These are phyloP conservation scores for Saturnispora ahearnii DNA, from an alignment of 805 yeast species.

Conservation along the genomic window DNA sequence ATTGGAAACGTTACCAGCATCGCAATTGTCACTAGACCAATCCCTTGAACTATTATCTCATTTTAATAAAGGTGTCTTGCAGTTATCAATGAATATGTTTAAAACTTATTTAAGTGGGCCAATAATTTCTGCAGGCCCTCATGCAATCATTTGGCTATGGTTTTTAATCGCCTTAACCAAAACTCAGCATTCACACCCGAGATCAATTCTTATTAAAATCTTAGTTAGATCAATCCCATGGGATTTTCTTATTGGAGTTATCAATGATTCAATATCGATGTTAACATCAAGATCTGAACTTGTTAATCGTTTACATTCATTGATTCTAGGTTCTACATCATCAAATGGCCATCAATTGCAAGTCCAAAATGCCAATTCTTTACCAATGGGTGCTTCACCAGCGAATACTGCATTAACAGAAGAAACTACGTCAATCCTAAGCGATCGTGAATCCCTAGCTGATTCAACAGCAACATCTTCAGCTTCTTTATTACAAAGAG, in stretches of 20 bases:
- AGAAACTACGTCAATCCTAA: constrained; percentile 1
- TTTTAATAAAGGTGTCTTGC: constrained; percentile 55
- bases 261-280: constrained; percentile 46
- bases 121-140: constrained; percentile 59
- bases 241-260: constrained; percentile 52
- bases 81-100: constrained; percentile 59
- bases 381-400: constrained; percentile 3
- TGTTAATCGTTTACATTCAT: constrained; percentile 9
- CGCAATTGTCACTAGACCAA: constrained; percentile 27
- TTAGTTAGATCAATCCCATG: constrained; percentile 44
- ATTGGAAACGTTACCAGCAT: constrained; percentile 14
- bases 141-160: constrained; percentile 68
- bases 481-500: constrained; percentile 41
- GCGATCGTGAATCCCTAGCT: constrained; percentile 4
- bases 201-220: constrained; percentile 39
- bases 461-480: neutral
- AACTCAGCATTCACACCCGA: constrained; percentile 38
- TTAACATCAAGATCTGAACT: constrained; percentile 22
- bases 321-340: neutral
- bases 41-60: constrained; percentile 53
- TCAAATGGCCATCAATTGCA: neutral
- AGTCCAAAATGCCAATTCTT: neutral
- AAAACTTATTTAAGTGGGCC: constrained; percentile 65
- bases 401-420: constrained; percentile 7
- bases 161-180: constrained; percentile 58